A percentile compares a stretch with the other conserved stretches of the same genome.
These are phyloP conservation scores for Gardenia jasminoides DNA, from an alignment of 257 asterid genomes.

Conservation along the genomic window DNA sequence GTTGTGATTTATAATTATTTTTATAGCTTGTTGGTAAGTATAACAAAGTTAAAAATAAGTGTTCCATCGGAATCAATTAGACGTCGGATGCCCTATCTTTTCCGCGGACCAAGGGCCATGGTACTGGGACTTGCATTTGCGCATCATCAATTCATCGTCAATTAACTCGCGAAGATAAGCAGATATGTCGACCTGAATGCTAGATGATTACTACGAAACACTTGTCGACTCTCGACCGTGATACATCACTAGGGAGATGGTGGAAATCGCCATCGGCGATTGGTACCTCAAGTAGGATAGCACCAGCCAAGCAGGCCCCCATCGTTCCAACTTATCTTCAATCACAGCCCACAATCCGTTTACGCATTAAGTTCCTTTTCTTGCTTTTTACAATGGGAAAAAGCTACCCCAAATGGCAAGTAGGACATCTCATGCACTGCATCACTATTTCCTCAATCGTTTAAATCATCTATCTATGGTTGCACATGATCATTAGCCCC, in stretches of 20 bases:
- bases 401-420: too few relatives aligned
- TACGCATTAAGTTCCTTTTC: too few relatives aligned
- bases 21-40: too few relatives aligned
- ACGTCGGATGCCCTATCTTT: neutral
- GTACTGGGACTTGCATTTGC: neutral
- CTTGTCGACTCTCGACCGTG: neutral
- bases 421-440: neutral
- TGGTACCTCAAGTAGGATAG: neutral
- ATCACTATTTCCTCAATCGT: too few relatives aligned
- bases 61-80: too few relatives aligned
- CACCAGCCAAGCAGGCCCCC: neutral
- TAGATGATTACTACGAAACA: neutral
- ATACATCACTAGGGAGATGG: neutral
- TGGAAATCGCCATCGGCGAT: neutral
- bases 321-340: neutral
- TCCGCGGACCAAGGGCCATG: neutral
- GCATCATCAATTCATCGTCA: neutral
- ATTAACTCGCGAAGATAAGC: neutral
- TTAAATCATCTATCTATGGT: too few relatives aligned
- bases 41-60: too few relatives aligned
- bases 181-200: neutral
- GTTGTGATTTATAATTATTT: too few relatives aligned
- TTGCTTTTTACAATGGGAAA: too few relatives aligned
- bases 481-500: neutral
- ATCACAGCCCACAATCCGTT: neutral